A percentile compares a stretch with the other conserved stretches of the same genome.
phyloP scores from a whole-genome alignment of 1,284 basidiomycete species.

The Neonothopanus nambi region DNA sequence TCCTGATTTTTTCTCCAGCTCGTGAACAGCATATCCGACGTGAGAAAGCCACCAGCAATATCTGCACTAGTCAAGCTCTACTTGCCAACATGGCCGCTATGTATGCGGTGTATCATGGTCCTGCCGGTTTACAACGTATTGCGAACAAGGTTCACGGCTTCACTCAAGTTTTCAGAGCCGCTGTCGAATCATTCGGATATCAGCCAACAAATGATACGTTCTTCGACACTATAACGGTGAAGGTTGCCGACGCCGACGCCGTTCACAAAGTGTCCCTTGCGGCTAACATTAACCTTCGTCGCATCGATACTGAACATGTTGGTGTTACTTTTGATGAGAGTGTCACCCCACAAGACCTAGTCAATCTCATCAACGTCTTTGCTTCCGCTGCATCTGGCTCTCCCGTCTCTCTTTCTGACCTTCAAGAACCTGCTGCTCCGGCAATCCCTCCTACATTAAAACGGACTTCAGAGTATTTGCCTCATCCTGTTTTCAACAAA shows the following conservation, averaged over 20 bases:
- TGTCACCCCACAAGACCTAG: constrained; percentile 73
- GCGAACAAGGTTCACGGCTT: constrained; percentile 91
- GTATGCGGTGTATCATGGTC: constrained; percentile 97
- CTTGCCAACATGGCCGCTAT: constrained; percentile 97
- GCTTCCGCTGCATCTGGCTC: constrained; percentile 53
- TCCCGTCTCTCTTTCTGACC: constrained; percentile 40
- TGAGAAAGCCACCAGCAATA: constrained; percentile 94
- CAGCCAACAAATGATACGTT: constrained; percentile 64
- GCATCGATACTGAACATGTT: constrained; percentile 75
- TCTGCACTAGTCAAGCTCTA: constrained; percentile 91
- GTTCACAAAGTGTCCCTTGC: constrained; percentile 73
- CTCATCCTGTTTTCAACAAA: constrained; percentile 90
- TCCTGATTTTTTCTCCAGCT: constrained; percentile 46
- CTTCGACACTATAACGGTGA: constrained; percentile 95
- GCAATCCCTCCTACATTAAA: constrained; percentile 60
- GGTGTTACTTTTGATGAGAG: constrained; percentile 95
- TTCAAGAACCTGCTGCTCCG: constrained; percentile 38
- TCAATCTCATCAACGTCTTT: constrained; percentile 84
- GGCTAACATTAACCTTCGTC: constrained; percentile 83
- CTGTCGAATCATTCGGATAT: constrained; percentile 77
- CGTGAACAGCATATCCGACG: constrained; percentile 96
- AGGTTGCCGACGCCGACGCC: constrained; percentile 66
- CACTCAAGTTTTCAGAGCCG: constrained; percentile 75
- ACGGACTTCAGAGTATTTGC: constrained; percentile 78
- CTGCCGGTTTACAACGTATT: constrained; percentile 83